Evolutionary conservation across 2,329 filamentous ascomycete species (phyloP), one percentile per base, ranked within the genome.

Genomic region (Penicillium oxalicum): DNA sequence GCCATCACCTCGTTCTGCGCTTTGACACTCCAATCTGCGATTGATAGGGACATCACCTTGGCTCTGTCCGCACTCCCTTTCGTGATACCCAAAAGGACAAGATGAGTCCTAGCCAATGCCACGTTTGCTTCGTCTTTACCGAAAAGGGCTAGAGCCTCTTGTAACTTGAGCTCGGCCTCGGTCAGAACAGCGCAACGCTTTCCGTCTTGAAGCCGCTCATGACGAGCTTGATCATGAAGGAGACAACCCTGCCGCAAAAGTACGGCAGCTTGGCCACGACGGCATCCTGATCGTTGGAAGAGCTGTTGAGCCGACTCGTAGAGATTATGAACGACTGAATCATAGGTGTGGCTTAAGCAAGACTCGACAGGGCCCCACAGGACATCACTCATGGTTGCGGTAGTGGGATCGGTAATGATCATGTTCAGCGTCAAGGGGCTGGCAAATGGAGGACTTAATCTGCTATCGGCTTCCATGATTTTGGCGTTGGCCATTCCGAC

Each of bases 381-480:
- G 18, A 5, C 9, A 13, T 54, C 40, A 18, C 49, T 49, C 2
- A 47, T 53, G 26, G 35, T 44, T 4, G 50, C 40, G n/a, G 40
- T 43, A 9, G 39, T 34, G 25, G 27, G n/a, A 36, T 58, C 49
- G 18, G 52, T 18, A 7, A 54, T 43, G 29, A 58, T 34, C 37
- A 61, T 25, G 29, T 58, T 60, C 35, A 60, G 45, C 8, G 51
- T 47, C n/a, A 60, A n/a, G 2, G 59, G 57, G 24, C 53, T 61
- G 1, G 57, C 42, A 35, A 61, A 61, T 8, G 56, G 48, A 11
- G 56, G 54, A 12, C 57, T 54, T 8, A 55, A 40, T 3, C 56
- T 27, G 42, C 24, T 44, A 44, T 61, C 59, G 1, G 48, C 59
- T 46, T 60, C 53, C 9, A 60, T 51, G n/a, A 61, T 28, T 34